Evolutionary conservation across 2,329 filamentous ascomycete genomes (phyloP).

Genomic region (Cladophialophora yegresii): DNA sequence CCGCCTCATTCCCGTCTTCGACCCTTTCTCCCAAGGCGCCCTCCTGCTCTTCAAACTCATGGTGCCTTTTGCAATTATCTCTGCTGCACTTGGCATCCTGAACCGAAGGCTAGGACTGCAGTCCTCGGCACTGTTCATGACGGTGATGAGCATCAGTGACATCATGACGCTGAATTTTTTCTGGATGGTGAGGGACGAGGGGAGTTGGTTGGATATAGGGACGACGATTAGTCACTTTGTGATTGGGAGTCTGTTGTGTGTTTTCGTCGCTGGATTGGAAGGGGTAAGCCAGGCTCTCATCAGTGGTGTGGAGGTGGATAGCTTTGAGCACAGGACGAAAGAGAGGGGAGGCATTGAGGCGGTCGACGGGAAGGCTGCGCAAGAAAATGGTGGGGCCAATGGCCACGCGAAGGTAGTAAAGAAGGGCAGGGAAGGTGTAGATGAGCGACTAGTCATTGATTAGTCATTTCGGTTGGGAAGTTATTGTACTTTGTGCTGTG

Average conservation of each 20-base stretch:
- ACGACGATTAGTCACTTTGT: conserved; percentile 94
- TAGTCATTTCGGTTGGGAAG: background rate
- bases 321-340: conserved; percentile 21
- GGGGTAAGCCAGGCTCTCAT: conserved; percentile 82
- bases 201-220: conserved; percentile 95
- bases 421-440: conserved; percentile 4
- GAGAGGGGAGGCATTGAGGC: conserved; percentile 21
- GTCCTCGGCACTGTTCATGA: conserved; percentile 87
- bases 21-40: conserved; percentile 86
- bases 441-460: conserved; percentile 26
- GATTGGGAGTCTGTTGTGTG: conserved; percentile 84
- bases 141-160: conserved; percentile 88
- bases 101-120: conserved; percentile 82
- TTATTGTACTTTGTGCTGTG: background rate
- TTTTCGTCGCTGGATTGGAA: conserved; percentile 88
- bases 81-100: conserved; percentile 88
- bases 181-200: conserved; percentile 95
- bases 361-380: background rate
- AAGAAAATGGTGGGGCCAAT: background rate
- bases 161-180: conserved; percentile 95
- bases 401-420: background rate
- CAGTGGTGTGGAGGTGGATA: conserved; percentile 66
- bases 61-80: conserved; percentile 89
- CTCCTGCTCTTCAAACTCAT: conserved; percentile 86
- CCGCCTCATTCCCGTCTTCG: conserved; percentile 86